A percentile compares a stretch with the other conserved stretches of the same genome.
Evolutionary conservation across 768 basidiomycete genomes (phyloP).

Genomic region (Auriscalpium vulgare): DNA sequence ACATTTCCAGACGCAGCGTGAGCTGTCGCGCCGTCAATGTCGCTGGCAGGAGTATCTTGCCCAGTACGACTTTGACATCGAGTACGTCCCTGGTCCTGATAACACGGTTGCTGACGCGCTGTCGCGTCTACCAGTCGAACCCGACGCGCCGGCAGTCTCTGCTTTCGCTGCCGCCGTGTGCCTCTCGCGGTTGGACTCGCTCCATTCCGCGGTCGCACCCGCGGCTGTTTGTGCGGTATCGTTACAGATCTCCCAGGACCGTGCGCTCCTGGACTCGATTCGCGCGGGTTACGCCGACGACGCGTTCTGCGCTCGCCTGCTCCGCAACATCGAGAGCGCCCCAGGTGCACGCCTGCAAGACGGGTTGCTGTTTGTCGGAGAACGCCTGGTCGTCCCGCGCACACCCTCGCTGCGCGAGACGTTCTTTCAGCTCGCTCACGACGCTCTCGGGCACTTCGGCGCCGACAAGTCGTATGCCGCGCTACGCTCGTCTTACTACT

Average conservation of each 20-base stretch:
- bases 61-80: constrained; percentile 12
- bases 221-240: constrained; percentile 8
- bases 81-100: constrained; percentile 9
- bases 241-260: constrained; percentile 12
- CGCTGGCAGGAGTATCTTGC: constrained; percentile 12
- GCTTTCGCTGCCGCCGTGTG: neutral
- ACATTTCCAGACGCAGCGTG: neutral
- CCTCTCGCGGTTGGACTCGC: neutral
- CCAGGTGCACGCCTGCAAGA: neutral
- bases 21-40: constrained; percentile 7
- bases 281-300: constrained; percentile 9
- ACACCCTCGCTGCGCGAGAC: constrained; percentile 4
- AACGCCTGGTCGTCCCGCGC: constrained; percentile 18
- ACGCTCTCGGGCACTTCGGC: constrained; percentile 13
- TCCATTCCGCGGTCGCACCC: neutral
- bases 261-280: constrained; percentile 2
- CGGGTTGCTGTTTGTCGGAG: constrained; percentile 13
- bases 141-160: neutral
- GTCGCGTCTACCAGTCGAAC: constrained; percentile 1
- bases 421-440: constrained; percentile 3
- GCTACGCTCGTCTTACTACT: constrained; percentile 1
- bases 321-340: neutral
- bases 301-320: constrained; percentile 3
- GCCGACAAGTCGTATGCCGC: constrained; percentile 4
- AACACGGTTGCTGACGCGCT: constrained; percentile 16